A percentile compares a stretch with the other conserved stretches of the same genome.
Conservation (phyloP, 805 yeast species). For the Metschnikowia bowlesiae region DNA sequence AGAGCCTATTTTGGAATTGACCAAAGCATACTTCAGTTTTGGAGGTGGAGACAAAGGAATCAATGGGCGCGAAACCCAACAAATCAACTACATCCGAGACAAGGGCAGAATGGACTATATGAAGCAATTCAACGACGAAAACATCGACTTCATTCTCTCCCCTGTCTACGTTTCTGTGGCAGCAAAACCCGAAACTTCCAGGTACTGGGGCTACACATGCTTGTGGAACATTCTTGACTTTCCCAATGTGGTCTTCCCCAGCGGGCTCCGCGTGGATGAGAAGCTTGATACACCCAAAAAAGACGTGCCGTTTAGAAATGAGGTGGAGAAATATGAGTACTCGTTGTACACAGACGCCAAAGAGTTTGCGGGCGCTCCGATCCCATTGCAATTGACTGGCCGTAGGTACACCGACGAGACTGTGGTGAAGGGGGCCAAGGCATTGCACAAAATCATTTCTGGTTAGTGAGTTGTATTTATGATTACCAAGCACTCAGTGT, state of each 20-base stretch:
- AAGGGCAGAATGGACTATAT: conserved; percentile 11
- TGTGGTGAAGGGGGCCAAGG: conserved; percentile 17
- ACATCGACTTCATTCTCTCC: conserved; percentile 15
- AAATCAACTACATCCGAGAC: conserved; percentile 12
- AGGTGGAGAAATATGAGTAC: conserved; percentile 18
- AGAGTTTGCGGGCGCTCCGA: conserved; percentile 15
- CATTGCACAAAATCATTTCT: conserved; percentile 13
- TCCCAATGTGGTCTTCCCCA: conserved; percentile 20
- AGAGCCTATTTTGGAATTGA: conserved; percentile 13
- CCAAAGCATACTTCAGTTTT: conserved; percentile 10
- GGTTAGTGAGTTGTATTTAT: background rate
- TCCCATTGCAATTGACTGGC: conserved; percentile 19
- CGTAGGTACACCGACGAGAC: conserved; percentile 17
- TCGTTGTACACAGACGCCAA: conserved; percentile 17
- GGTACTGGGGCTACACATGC: conserved; percentile 20
- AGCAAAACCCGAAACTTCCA: conserved; percentile 14
- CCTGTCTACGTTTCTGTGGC: conserved; percentile 19
- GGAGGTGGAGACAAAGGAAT: conserved; percentile 18
- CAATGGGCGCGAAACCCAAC: conserved; percentile 15
- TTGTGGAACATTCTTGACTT: conserved; percentile 19
- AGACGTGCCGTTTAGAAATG: conserved; percentile 14
- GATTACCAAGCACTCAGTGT: too few species aligned
- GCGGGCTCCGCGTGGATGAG: conserved; percentile 16
- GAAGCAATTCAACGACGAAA: conserved; percentile 10
- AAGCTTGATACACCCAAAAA: conserved; percentile 13